These are phyloP conservation scores for Tuber magnatum DNA, from an alignment of 495 filamentous ascomycete genomes.

Conservation along the genomic window DNA sequence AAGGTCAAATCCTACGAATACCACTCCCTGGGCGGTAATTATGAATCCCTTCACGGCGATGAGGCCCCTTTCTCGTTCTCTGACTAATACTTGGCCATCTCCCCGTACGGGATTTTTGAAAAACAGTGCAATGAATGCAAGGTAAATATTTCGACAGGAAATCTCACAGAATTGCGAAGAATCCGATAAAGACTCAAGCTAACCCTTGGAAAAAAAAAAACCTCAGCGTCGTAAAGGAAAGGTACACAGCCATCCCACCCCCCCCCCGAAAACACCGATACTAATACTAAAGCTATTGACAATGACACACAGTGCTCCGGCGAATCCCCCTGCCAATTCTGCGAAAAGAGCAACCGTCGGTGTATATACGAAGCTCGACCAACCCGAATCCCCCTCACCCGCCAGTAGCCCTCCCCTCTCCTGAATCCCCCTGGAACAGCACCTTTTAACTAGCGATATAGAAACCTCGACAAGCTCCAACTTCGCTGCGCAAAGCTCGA, in stretches of 20 bases:
- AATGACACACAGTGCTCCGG: constrained; percentile 33
- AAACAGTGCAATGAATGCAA: constrained; percentile 36
- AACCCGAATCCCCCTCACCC: constrained; percentile 41
- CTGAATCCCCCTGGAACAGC: not conserved
- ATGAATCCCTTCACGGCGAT: constrained; percentile 1
- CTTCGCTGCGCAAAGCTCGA: constrained; percentile 38
- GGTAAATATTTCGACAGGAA: constrained; percentile 13
- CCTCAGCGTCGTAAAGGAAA: constrained; percentile 33
- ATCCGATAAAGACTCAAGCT: constrained; percentile 13
- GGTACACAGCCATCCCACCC: constrained; percentile 13
- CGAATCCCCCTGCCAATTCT: constrained; percentile 40
- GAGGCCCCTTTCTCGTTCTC: not conserved
- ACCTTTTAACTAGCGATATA: constrained; percentile 10
- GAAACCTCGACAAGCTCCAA: constrained; percentile 42
- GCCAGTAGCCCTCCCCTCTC: constrained; percentile 28
- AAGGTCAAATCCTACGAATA: constrained; percentile 15
- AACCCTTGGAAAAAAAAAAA: constrained; percentile 8
- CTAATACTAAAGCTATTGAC: constrained; percentile 3
- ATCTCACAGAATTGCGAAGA: not conserved
- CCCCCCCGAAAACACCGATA: not conserved
- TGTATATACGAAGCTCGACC: constrained; percentile 40
- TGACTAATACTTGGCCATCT: constrained; percentile 10
- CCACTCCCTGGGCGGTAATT: constrained; percentile 27
- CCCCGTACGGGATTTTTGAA: constrained; percentile 7
- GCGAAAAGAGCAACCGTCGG: constrained; percentile 31